Evolutionary conservation across 2,329 filamentous ascomycete species (phyloP).

Genomic region (Fusarium sp.): DNA sequence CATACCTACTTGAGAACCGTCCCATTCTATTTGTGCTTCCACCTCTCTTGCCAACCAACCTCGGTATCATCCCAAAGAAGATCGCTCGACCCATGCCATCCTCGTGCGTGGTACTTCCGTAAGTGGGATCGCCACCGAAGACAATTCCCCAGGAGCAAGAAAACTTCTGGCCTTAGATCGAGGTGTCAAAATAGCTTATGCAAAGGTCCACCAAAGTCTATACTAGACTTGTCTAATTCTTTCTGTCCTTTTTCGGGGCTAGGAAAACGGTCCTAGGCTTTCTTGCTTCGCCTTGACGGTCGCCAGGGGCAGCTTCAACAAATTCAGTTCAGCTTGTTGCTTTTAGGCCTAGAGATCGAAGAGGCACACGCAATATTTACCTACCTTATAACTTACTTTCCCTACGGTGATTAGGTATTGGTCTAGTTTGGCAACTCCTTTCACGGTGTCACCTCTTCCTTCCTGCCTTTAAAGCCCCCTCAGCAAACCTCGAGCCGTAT

Average conservation of each 20-base stretch:
- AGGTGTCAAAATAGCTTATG: background rate
- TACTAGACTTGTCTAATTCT: background rate
- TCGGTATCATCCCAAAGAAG: conserved; percentile 7
- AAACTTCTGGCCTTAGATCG: background rate
- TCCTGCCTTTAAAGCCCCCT: background rate
- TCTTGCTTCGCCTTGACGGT: background rate
- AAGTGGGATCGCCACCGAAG: conserved; percentile 42
- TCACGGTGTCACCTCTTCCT: background rate
- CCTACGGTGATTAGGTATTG: background rate
- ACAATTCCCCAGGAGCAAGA: conserved; percentile 24
- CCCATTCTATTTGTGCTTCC: conserved; percentile 12
- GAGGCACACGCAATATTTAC: conserved; percentile 14
- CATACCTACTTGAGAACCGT: conserved; percentile 14
- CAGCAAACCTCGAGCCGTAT: conserved; percentile 11
- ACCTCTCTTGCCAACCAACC: conserved; percentile 9
- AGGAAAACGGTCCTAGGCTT: background rate
- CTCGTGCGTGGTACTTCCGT: conserved; percentile 31
- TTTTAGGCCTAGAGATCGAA: conserved; percentile 13
- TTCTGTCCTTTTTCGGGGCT: background rate
- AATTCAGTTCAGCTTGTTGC: conserved; percentile 16
- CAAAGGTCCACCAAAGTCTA: background rate
- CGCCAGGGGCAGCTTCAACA: conserved; percentile 33
- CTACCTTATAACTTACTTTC: background rate
- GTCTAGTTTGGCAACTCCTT: conserved; percentile 6
- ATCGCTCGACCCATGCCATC: conserved; percentile 23